Evolutionary conservation across 176 grass and related monocot species (phyloP).

Genomic region (Hyparrhenia diplandra): DNA sequence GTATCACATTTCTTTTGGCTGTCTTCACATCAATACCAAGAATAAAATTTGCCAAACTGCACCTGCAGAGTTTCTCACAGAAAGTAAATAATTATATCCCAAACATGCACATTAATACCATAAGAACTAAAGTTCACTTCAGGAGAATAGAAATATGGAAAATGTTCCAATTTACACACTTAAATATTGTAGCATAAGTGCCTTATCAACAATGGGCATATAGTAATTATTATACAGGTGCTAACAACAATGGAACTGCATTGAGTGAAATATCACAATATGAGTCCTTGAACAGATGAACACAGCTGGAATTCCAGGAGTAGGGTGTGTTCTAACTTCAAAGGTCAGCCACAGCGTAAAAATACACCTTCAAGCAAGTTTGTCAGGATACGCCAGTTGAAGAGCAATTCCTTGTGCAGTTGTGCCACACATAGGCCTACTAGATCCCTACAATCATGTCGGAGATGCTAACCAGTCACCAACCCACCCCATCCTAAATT

Average conservation of each 20-base stretch:
- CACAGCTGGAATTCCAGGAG: not conserved
- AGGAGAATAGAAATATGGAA: slow-evolving; percentile 1
- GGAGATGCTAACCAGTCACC: not conserved
- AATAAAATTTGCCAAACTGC: slow-evolving; percentile 82
- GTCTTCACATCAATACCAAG: slow-evolving; percentile 51
- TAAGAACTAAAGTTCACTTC: slow-evolving; percentile 22
- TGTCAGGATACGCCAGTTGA: not conserved
- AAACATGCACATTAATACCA: slow-evolving; percentile 3
- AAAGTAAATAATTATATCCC: slow-evolving; percentile 20
- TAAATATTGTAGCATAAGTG: not conserved
- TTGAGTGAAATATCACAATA: not conserved
- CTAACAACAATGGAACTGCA: not conserved
- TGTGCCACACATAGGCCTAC: not conserved
- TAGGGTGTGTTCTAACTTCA: not conserved
- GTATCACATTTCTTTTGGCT: slow-evolving; percentile 46
- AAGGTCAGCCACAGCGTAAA: not conserved
- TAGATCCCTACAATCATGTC: not conserved
- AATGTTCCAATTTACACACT: not conserved
- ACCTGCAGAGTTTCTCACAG: slow-evolving; percentile 55
- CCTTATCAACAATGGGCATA: not conserved
- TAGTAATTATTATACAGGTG: not conserved
- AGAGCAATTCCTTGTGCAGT: not conserved
- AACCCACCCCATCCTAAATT: slow-evolving; percentile 5
- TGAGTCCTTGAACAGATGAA: slow-evolving; percentile 4
- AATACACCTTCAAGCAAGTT: not conserved